Conservation (phyloP, 441 rosid species). For the Hura crepitans region DNA sequence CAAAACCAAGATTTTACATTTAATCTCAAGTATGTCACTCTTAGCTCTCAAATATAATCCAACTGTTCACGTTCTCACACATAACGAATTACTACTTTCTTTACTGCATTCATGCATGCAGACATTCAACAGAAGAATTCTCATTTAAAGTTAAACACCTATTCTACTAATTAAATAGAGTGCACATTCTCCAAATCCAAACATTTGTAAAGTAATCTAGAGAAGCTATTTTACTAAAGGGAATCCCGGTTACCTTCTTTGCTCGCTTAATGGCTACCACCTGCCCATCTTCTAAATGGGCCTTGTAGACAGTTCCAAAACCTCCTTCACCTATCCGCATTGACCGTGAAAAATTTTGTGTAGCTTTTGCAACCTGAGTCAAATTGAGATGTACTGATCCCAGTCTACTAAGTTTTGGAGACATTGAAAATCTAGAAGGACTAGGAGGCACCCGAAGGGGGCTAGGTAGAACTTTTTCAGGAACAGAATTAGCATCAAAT, state of each 20-base stretch:
- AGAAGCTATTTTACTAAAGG: not conserved
- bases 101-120: not conserved
- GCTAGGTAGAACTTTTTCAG: constrained; percentile 64
- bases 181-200: not conserved
- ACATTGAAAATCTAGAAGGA: constrained; percentile 70
- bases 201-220: not conserved
- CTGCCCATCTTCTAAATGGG: constrained; percentile 58
- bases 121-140: not conserved
- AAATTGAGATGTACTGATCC: constrained; percentile 60
- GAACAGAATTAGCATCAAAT: constrained; percentile 43
- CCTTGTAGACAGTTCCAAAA: constrained; percentile 82
- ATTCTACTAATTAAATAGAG: not conserved
- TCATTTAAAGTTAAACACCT: not conserved
- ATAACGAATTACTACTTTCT: not conserved
- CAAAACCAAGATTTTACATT: not conserved
- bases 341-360: constrained; percentile 59
- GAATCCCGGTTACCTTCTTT: constrained; percentile 57
- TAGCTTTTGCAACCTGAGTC: constrained; percentile 59
- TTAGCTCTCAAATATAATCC: not conserved
- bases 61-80: not conserved
- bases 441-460: constrained; percentile 78
- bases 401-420: constrained; percentile 61
- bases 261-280: constrained; percentile 94
- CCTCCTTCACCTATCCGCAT: constrained; percentile 82
- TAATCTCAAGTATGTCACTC: not conserved